These are phyloP conservation scores for Moringa oleifera DNA, from an alignment of 345 rosid genomes.

Conservation along the genomic window DNA sequence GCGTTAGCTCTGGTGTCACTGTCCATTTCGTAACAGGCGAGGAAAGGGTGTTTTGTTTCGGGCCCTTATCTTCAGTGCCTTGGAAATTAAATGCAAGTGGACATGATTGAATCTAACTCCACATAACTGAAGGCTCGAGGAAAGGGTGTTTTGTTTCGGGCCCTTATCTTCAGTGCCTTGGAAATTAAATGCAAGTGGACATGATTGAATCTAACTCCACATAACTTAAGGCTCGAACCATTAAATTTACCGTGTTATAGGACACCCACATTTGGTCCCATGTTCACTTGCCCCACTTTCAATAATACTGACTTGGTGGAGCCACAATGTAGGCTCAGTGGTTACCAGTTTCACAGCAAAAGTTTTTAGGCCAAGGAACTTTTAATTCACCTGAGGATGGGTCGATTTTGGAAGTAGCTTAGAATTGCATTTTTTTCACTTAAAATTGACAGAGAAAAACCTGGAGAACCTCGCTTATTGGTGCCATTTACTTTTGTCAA, in stretches of 20 bases:
- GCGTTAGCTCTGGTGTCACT: slow-evolving; percentile 37
- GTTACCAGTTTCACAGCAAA: no score
- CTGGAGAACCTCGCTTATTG: no score
- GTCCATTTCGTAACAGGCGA: slow-evolving; percentile 15
- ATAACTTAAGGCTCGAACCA: slow-evolving; percentile 1
- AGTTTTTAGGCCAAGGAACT: no score
- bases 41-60: background rate
- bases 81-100: slow-evolving; percentile 25
- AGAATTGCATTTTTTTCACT: no score
- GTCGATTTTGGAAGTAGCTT: no score
- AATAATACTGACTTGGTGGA: background rate
- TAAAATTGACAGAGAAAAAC: no score
- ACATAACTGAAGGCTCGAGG: slow-evolving; percentile 4
- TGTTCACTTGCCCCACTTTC: background rate
- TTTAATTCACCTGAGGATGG: no score
- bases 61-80: background rate
- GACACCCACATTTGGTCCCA: background rate
- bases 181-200: slow-evolving; percentile 24
- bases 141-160: background rate
- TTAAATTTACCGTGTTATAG: background rate
- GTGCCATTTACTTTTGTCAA: no score
- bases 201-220: slow-evolving; percentile 10
- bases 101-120: slow-evolving; percentile 11
- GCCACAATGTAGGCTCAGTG: background rate
- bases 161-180: slow-evolving; percentile 2